Base-by-base conservation (phyloP, 805 yeast genomes). In the Nakazawaea populi region DNA sequence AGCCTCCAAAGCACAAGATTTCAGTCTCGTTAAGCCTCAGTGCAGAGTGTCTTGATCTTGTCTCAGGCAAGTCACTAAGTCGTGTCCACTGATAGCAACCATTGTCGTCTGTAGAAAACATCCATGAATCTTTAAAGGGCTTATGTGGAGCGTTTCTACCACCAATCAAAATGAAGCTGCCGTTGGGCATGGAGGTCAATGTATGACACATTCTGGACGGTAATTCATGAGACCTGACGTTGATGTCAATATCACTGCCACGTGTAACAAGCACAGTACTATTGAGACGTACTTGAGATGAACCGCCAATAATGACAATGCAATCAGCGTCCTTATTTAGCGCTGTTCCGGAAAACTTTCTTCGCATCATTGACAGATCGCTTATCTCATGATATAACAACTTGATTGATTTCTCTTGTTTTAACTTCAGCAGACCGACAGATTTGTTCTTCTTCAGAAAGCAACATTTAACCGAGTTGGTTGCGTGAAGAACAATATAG, bases 401-500 rank as follows among this genome's bases (percentile, higher is more conserved):
- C 6, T 39, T 53, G 18, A 46, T 42, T n/a, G 45, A n/a, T 8
- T 27, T 42, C 9, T 46, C 28, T 6, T 43, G 49, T 11, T 51
- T 41, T 30, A 55, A 34, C 10, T 52, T 43, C 7, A 36, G 28
- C 5, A 35, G 24, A 31, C 27, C 47, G 27, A 34, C 4, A 12
- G 45, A 44, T 24, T 46, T 28, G 32, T 36, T 39, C 3, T n/a
- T 40, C 0, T 29, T 27, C 29, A 29, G 14, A 14, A 44, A 47
- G 29, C 41, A 24, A 53, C 56, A 42, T 52, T 51, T 48, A 4
- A 11, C 34, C 48, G 54, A 36, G 56, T 77, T 80, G 0, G 83
- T 73, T 2, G 89, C 89, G 64, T 85, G 90, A 2, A 83, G 70
- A 39, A 85, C 71, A 37, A 82, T 70, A 59, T 87, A 88, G 62